These are phyloP conservation scores for Paspalum vaginatum DNA, from an alignment of 176 grass and related monocot species.

Conservation along the genomic window DNA sequence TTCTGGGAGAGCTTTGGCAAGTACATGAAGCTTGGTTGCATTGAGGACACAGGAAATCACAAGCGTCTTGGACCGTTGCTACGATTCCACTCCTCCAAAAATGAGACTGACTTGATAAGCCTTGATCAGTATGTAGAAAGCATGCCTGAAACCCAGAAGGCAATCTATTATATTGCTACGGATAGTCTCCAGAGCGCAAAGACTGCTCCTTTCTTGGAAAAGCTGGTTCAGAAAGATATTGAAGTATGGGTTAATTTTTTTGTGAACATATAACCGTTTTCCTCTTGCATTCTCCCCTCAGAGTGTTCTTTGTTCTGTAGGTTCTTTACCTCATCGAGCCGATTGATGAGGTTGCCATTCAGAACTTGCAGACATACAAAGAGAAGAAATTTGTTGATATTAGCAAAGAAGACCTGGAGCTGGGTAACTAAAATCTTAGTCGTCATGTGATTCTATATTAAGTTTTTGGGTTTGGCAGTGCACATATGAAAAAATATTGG, in stretches of 20 bases:
- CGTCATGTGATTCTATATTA: neutral
- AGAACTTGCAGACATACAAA: conserved; percentile 94
- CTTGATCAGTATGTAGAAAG: conserved; percentile 88
- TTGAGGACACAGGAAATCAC: conserved; percentile 90
- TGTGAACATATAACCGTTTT: neutral
- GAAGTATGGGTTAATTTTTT: conserved; percentile 45
- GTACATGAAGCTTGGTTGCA: conserved; percentile 88
- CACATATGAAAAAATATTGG: conserved; percentile 10
- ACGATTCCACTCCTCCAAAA: conserved; percentile 78
- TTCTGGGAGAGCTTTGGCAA: conserved; percentile 99
- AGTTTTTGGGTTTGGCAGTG: neutral
- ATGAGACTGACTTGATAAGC: conserved; percentile 70
- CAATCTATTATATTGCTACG: conserved; percentile 89
- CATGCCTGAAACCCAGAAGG: conserved; percentile 81
- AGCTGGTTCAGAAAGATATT: conserved; percentile 86
- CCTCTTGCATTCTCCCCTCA: conserved; percentile 2
- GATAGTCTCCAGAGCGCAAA: conserved; percentile 87
- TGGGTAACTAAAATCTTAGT: conserved; percentile 48
- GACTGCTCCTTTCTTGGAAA: conserved; percentile 88
- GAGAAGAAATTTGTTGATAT: conserved; percentile 94
- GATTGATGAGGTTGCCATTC: conserved; percentile 94
- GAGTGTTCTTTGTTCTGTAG: conserved; percentile 39
- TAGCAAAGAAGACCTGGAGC: conserved; percentile 89
- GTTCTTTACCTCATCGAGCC: conserved; percentile 86
- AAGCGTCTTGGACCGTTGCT: conserved; percentile 72